Base-by-base conservation (phyloP, 1,139 yeast species). In the Sugiyamaella sp. region DNA sequence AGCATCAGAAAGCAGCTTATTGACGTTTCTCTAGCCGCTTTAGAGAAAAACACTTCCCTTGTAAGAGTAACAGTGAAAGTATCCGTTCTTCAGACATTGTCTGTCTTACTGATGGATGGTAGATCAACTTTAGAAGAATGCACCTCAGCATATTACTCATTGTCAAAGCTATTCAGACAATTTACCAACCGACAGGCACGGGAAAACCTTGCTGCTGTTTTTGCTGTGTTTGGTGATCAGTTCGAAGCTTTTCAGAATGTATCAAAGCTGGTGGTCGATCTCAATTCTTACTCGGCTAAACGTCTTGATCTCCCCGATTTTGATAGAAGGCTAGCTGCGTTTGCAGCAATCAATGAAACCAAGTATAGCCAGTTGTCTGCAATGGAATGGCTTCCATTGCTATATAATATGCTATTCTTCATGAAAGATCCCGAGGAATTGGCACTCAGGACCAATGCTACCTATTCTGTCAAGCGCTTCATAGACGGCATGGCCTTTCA, bases 391-490 rank as follows among this genome's bases (percentile, higher is more conserved):
- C 64, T 80, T 6, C 97, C 97, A 1, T 65, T 95, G 2, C 57
- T 93, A 37, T 80, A 85, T 66, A 80, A 84, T 56, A 78, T 83
- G 57, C 75, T 93, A 42, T 90, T 74, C 65, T 88, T 81, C 67
- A 80, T 93, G 55, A 84, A 84, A 56, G 96, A 89, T 64, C 85
- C 83, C 35, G 85, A 82, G 20, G 99, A 93, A 67, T 75, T 87
- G 55, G 86, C 96, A 0, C 74, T 93, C 52, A 79, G 98, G 69
- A 80, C 89, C 0, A 89, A 87, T 65, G 89, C 97, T 1, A 74
- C 89, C 0, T 85, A 80, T 62, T 72, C 85, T 1, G 69, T 93
- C 58, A 78, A 77, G 54, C 76, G 86, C 48, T 89, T 84, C 66
- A 73, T 89, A 49, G 96, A 89, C 62, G 76, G 63, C 32, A 48